Base-by-base conservation (phyloP, 2,329 filamentous ascomycete species). In the Ceratocystis colombiana region DNA sequence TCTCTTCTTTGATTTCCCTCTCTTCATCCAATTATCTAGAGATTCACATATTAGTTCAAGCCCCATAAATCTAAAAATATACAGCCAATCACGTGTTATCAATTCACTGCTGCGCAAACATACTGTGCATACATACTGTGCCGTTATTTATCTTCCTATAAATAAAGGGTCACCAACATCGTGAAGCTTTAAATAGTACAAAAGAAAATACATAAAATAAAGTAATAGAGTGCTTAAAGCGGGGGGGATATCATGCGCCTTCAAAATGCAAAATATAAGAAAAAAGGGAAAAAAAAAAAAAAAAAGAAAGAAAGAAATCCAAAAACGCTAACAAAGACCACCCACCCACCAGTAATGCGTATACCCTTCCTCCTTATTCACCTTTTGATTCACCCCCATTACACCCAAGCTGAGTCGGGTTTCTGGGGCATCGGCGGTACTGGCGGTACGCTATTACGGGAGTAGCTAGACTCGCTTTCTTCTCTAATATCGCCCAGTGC, bases 401-500 rank as follows among this genome's bases (percentile, higher is more conserved):
- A 68, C 48, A 68, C 22, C 66, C 66, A 68, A 5, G 37, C 62
- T 17, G 64, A 63, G 30, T 64, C 50, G 5, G 66, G 64, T 41
- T 61, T 66, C 61, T 61, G 64, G 2, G 66, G 61, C 41, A 59
- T 53, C 41, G 64, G 25, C 62, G 62, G 66, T 46, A 64, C 61
- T 25, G 59, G 66, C 3, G 59, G 64, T 22, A 63, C 20, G 8
- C 57, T 61, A n/a, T 48, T 59, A 12, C 22, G 44, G 7, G 66
- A 66, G 46, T 64, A 64, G n/a, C 50, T 53, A 25, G 59, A 59
- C 37, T 65, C 63, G 10, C 59, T 65, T 62, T 76, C 71, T 71
- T 77, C 73, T 66, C 73, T 68, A 55, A 74, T 70, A 57, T 71
- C 69, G 74, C 77, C 68, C 41, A 82, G 72, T 1, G 75, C 77